phyloP scores from a whole-genome alignment of 192 early-diverging fungal species.

The Backusella macrospora region DNA sequence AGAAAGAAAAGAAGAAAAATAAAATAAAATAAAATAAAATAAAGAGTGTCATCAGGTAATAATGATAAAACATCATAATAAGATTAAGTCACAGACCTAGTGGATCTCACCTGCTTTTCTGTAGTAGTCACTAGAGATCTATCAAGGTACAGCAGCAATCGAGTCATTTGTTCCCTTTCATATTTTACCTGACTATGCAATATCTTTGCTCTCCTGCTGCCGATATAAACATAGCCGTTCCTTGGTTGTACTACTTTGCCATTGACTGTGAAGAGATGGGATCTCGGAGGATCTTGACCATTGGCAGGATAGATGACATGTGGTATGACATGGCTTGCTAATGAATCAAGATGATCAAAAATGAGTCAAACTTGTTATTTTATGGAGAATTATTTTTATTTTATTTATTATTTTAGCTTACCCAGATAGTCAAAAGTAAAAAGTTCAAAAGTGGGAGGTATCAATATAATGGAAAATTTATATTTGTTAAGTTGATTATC shows the following conservation, averaged over 20 bases:
- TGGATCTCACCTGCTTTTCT: not conserved
- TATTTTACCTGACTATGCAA: not conserved
- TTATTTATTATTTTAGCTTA: not conserved
- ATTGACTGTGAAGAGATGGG: not conserved
- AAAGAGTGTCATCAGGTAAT: constrained; percentile 4
- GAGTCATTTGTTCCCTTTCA: not conserved
- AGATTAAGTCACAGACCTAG: constrained; percentile 5
- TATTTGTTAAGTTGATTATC: constrained; percentile 8
- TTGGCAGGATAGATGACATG: constrained; percentile 2
- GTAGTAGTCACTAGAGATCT: not conserved
- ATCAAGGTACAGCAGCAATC: constrained; percentile 14
- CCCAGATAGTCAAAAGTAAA: constrained; percentile 9
- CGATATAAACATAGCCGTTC: not conserved
- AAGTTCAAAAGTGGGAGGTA: constrained; percentile 9
- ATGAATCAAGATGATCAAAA: not conserved
- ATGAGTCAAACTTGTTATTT: not conserved
- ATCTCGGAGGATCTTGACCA: constrained; percentile 12
- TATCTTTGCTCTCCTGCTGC: not conserved
- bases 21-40: not conserved
- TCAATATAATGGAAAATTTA: constrained; percentile 9
- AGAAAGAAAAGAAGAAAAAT: not conserved
- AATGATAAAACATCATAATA: not conserved
- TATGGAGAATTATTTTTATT: constrained; percentile 7
- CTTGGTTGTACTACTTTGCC: not conserved
- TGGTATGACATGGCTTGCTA: constrained; percentile 19